Evolutionary conservation across 2,329 filamentous ascomycete species (phyloP), one percentile per base, ranked within the genome.

Genomic region (Trichoderma atroviride): DNA sequence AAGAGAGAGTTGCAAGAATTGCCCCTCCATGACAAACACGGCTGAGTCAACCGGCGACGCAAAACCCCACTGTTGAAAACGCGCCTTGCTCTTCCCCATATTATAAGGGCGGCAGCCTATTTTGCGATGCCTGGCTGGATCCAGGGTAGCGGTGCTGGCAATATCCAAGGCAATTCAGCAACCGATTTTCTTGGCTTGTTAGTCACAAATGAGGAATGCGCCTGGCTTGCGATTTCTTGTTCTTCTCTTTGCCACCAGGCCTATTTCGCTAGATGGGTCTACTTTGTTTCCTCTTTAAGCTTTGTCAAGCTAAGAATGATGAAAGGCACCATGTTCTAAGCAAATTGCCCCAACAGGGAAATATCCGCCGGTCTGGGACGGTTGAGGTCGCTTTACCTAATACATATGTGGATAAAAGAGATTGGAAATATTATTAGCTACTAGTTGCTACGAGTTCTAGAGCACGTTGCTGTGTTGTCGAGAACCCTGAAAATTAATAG

Each of bases 1-100:
- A 58, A 50, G 43, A 58, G 55, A 50, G 43, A 58, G 55, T 43
- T 31, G 50, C 29, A 47, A 31, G 24, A 55, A 19, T 43, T 64
- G 61, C 61, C 61, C 61, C 61, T 64, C 61, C 22, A 64, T 64
- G 52, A 64, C 50, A 56, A 31, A 33, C 24, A 58, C 66, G 69
- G 24, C 64, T 70, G 69, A 70, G 69, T 70, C 69, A 70, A 70
- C 57, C 69, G 69, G 66, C 67, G 35, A 69, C 57, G 27, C 29
- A 69, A 33, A 35, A 47, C 35, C 56, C 59, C 69, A 59, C 66
- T 37, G 57, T 50, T 50, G n/a, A 13, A 50, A 50, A 50, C 24
- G 47, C 47, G 47, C 47, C 47, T 50, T 13, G 47, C 22, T 50
- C 47, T 50, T 50, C 47, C 24, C 47, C 47, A 50, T 50, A 50